A percentile compares a stretch with the other conserved stretches of the same genome.
phyloP scores from a whole-genome alignment of 768 basidiomycete genomes.

The Suillus ampliporus region DNA sequence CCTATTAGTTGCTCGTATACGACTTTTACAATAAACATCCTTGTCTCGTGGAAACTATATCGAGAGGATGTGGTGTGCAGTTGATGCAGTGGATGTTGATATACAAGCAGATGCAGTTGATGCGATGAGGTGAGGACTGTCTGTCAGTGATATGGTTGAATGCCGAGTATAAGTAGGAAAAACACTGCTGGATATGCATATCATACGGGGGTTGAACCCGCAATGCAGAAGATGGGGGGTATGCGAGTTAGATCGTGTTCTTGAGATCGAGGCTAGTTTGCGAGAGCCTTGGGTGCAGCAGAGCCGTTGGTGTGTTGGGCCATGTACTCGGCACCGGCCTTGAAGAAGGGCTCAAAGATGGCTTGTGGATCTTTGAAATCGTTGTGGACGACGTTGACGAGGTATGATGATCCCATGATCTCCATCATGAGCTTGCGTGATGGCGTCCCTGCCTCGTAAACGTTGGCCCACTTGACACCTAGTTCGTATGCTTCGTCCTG shows the following conservation, averaged over 20 bases:
- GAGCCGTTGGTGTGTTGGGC: conserved; percentile 41
- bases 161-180: conserved; percentile 10
- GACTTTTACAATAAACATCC: conserved; percentile 28
- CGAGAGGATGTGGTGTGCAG: conserved; percentile 49
- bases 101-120: conserved; percentile 30
- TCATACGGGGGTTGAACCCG: conserved; percentile 90
- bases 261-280: conserved; percentile 25
- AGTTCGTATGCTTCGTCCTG: conserved; percentile 95
- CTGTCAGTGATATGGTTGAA: conserved; percentile 24
- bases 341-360: conserved; percentile 88
- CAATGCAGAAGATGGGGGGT: conserved; percentile 41
- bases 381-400: conserved; percentile 97
- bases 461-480: conserved; percentile 86
- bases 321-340: conserved; percentile 69
- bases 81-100: conserved; percentile 54
- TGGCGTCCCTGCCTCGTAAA: conserved; percentile 80
- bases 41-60: conserved; percentile 24
- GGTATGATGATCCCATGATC: conserved; percentile 80
- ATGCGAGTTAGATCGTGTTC: conserved; percentile 38
- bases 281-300: conserved; percentile 45
- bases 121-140: conserved; percentile 31
- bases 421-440: conserved; percentile 77
- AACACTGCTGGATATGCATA: conserved; percentile 25
- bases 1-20: conserved; percentile 29
- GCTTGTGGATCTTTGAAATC: conserved; percentile 86